Percentiles rank a stretch among this genome's conserved stretches.
These are phyloP conservation scores for Aeminium ludgeri DNA, from an alignment of 495 filamentous ascomycete genomes.

Conservation along the genomic window DNA sequence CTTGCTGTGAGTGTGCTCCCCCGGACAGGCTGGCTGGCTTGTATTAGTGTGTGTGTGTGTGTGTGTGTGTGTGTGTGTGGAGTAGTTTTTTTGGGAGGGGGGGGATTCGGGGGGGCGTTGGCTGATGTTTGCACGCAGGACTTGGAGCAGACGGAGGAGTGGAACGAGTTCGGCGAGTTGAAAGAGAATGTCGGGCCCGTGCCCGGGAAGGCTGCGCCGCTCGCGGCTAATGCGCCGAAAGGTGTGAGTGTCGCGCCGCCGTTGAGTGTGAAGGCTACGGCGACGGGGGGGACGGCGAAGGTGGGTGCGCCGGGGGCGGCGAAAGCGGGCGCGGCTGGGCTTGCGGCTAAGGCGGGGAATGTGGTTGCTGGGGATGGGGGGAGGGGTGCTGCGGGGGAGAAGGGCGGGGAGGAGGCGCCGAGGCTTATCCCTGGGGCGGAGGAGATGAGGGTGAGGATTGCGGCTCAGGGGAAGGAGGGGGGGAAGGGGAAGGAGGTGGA, in stretches of 20 bases:
- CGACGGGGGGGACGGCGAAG: slow-evolving; percentile 1
- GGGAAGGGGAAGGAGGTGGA: not conserved
- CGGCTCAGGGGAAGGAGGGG: too few species aligned
- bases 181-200: slow-evolving; percentile 53
- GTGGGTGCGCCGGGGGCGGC: not conserved
- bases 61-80: too few species aligned
- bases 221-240: slow-evolving; percentile 4
- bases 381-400: too few species aligned
- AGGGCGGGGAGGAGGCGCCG: slow-evolving; percentile 2
- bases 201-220: slow-evolving; percentile 14
- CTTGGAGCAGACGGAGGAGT: slow-evolving; percentile 85
- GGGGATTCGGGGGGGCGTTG: too few species aligned
- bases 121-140: slow-evolving; percentile 46
- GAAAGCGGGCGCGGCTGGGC: not conserved
- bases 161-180: slow-evolving; percentile 96
- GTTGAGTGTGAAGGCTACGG: slow-evolving; percentile 4
- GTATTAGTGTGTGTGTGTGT: too few species aligned
- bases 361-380: too few species aligned
- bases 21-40: too few species aligned
- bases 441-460: slow-evolving; percentile 8
- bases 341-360: too few species aligned
- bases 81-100: too few species aligned
- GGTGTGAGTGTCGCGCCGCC: slow-evolving; percentile 10
- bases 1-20: slow-evolving; percentile 55
- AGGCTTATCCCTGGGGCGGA: slow-evolving; percentile 5